Evolutionary conservation across 768 basidiomycete species (phyloP).

Genomic region (Leccinum longicurvipes): DNA sequence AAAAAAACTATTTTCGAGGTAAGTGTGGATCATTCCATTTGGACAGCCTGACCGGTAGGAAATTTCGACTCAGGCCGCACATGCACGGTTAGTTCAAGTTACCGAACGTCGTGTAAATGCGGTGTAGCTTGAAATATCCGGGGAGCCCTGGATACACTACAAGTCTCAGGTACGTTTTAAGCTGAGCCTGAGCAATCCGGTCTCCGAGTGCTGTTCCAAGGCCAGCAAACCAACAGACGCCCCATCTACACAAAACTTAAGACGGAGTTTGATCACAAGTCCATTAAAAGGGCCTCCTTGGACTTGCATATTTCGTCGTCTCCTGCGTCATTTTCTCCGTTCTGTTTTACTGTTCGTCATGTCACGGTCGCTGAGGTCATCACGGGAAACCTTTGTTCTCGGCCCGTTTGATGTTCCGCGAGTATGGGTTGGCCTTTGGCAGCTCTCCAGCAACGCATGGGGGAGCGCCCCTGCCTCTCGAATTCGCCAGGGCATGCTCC

Average conservation of each 20-base stretch:
- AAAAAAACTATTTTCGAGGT: slow-evolving; percentile 22
- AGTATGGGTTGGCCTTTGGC: slow-evolving; percentile 80
- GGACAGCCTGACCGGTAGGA: slow-evolving; percentile 17
- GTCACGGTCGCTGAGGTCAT: slow-evolving; percentile 14
- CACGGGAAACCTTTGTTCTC: slow-evolving; percentile 48
- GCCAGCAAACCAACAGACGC: slow-evolving; percentile 4
- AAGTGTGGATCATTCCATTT: slow-evolving; percentile 27
- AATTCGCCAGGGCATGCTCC: slow-evolving; percentile 65
- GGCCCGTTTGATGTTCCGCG: slow-evolving; percentile 60
- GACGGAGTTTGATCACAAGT: slow-evolving; percentile 32
- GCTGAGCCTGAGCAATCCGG: slow-evolving; percentile 2
- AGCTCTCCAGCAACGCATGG: slow-evolving; percentile 84
- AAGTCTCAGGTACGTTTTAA: slow-evolving; percentile 10
- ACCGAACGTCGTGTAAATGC: slow-evolving; percentile 11
- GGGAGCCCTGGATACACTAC: slow-evolving; percentile 2
- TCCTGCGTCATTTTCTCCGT: slow-evolving; percentile 4
- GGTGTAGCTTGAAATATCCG: neutral
- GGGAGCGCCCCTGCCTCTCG: slow-evolving; percentile 66
- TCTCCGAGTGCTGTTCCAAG: slow-evolving; percentile 10
- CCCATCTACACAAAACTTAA: slow-evolving; percentile 11
- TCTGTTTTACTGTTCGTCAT: slow-evolving; percentile 16
- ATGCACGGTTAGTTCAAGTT: slow-evolving; percentile 21
- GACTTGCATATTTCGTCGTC: slow-evolving; percentile 5
- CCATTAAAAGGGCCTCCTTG: slow-evolving; percentile 19
- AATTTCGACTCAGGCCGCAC: slow-evolving; percentile 3